Evolutionary conservation across 441 rosid species (phyloP).

Genomic region (Monsonia emarginata): DNA sequence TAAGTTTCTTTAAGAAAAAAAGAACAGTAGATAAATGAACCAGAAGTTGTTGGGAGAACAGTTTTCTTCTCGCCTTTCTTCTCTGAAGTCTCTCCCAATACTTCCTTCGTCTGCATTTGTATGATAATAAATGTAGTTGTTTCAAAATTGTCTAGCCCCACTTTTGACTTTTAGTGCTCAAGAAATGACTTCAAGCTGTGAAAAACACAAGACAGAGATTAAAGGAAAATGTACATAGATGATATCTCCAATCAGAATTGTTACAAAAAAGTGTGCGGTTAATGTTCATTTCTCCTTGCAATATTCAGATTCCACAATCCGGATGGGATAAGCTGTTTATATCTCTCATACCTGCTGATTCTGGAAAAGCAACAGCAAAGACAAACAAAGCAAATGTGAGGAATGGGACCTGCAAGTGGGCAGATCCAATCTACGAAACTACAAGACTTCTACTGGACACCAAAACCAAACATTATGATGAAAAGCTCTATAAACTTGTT

Average conservation of each 20-base stretch:
- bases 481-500: constrained; percentile 75
- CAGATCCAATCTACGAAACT: constrained; percentile 93
- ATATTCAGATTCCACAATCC: constrained; percentile 59
- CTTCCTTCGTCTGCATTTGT: not conserved
- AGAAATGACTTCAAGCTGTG: not conserved
- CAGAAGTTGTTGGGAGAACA: not conserved
- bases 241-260: not conserved
- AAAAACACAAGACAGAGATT: not conserved
- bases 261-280: not conserved
- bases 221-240: not conserved
- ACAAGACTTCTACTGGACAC: constrained; percentile 88
- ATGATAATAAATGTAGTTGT: not conserved
- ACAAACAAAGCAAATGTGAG: constrained; percentile 95
- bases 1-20: constrained; percentile 31
- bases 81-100: not conserved
- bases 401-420: constrained; percentile 98
- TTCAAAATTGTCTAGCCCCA: not conserved
- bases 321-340: constrained; percentile 99
- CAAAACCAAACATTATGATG: constrained; percentile 71
- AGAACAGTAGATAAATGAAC: not conserved
- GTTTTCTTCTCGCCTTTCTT: not conserved
- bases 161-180: not conserved
- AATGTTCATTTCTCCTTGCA: constrained; percentile 13
- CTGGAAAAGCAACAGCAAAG: constrained; percentile 83
- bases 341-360: constrained; percentile 82